Conservation (phyloP, 495 filamentous ascomycete genomes). For the Penicillium simplicissimum region DNA sequence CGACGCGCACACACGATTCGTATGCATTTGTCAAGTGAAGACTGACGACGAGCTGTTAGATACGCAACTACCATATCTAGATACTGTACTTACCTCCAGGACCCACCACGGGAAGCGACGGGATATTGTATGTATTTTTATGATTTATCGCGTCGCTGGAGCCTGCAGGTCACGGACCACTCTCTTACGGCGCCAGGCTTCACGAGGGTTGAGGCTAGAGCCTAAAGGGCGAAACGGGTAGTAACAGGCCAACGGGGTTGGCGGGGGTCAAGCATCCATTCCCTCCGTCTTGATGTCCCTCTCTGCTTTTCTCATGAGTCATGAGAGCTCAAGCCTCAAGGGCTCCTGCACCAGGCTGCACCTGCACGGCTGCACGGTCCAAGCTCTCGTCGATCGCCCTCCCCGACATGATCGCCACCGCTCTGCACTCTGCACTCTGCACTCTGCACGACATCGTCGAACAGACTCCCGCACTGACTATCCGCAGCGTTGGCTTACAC, state of each 20-base stretch:
- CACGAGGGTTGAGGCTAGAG: background rate
- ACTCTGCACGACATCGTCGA: constrained; percentile 34
- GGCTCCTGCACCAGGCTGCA: background rate
- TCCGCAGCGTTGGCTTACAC: background rate
- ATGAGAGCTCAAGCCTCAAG: background rate
- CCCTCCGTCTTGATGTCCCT: background rate
- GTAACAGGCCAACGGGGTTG: background rate
- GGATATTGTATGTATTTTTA: background rate
- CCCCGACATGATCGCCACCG: constrained; percentile 26
- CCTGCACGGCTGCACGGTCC: constrained; percentile 22
- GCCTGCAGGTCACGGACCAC: constrained; percentile 23
- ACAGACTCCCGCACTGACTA: constrained; percentile 15
- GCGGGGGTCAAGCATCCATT: background rate
- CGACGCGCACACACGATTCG: background rate
- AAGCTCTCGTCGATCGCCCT: constrained; percentile 29
- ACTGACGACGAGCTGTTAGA: background rate
- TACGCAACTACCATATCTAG: background rate
- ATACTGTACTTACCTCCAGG: background rate
- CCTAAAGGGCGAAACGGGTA: background rate
- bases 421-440: constrained; percentile 36
- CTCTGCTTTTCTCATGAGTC: background rate
- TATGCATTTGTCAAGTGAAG: background rate
- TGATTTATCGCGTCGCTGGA: constrained; percentile 17
- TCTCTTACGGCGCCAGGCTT: background rate
- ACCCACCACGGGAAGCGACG: constrained; percentile 8